These are phyloP conservation scores for Xylaria digitata DNA, from an alignment of 2,329 filamentous ascomycete genomes.

Conservation along the genomic window DNA sequence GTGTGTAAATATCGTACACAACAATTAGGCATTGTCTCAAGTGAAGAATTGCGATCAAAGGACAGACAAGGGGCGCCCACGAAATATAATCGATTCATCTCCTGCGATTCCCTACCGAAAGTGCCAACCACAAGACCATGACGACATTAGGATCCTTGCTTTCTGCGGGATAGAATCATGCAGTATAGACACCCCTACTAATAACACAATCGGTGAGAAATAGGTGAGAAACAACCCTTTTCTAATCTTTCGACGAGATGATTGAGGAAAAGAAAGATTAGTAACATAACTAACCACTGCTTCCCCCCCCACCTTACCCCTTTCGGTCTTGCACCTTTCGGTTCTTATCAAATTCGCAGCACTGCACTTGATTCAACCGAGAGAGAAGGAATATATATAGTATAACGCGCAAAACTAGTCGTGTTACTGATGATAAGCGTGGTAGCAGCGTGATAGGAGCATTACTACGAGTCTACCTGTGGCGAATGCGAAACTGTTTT, in stretches of 20 bases:
- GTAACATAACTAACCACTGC: neutral
- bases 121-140: neutral
- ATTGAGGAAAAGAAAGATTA: slow-evolving; percentile 3
- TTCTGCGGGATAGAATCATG: neutral
- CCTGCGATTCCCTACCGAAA: neutral
- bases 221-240: neutral
- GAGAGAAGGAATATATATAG: neutral
- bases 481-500: neutral
- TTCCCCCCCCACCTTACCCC: too few species aligned
- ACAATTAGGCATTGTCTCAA: neutral
- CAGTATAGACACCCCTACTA: neutral
- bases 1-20: neutral
- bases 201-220: slow-evolving; percentile 10
- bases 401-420: neutral
- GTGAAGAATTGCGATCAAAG: neutral
- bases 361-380: slow-evolving; percentile 1
- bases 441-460: neutral
- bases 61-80: neutral
- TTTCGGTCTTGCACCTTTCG: too few species aligned
- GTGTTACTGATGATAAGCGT: neutral
- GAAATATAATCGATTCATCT: slow-evolving; percentile 16
- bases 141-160: neutral
- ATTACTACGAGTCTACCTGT: neutral
- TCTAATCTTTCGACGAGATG: neutral
- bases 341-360: neutral